Conservation (phyloP, 2,329 filamentous ascomycete species). For the Aspergillus pseudoterreus region DNA sequence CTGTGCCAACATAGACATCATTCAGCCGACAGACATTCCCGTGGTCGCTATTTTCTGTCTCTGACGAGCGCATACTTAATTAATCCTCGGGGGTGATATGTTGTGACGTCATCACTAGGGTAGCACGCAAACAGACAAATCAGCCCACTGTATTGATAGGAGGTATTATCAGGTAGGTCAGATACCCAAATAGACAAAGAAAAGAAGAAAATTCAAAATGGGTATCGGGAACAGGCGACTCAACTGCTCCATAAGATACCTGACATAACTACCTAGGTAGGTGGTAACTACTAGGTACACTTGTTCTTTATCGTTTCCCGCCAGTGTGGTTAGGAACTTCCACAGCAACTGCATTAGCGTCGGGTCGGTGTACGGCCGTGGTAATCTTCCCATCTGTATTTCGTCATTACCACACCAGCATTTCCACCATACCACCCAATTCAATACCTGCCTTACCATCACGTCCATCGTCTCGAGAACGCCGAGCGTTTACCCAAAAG, state of each 20-base stretch:
- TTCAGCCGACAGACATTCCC: too few relatives aligned
- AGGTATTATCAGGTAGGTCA: too few relatives aligned
- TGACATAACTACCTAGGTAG: too few relatives aligned
- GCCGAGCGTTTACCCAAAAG: neutral
- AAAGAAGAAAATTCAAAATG: too few relatives aligned
- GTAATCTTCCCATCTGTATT: conserved; percentile 5
- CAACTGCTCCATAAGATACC: too few relatives aligned
- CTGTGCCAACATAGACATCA: neutral
- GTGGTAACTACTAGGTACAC: too few relatives aligned
- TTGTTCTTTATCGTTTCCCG: conserved; percentile 7
- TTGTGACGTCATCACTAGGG: conserved; percentile 19
- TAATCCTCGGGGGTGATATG: neutral
- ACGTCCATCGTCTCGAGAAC: neutral
- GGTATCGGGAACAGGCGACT: neutral
- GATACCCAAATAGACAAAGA: too few relatives aligned
- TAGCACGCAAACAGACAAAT: conserved; percentile 10
- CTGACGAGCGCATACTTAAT: neutral
- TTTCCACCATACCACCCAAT: conserved; percentile 8
- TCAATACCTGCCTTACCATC: neutral
- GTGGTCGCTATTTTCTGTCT: too few relatives aligned
- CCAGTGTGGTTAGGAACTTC: conserved; percentile 17
- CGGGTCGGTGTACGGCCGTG: neutral
- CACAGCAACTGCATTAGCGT: conserved; percentile 15
- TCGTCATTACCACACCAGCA: conserved; percentile 7
- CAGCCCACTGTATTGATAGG: too few relatives aligned